Evolutionary conservation across 2,329 filamentous ascomycete genomes (phyloP).

Genomic region (Falciphora oryzae): DNA sequence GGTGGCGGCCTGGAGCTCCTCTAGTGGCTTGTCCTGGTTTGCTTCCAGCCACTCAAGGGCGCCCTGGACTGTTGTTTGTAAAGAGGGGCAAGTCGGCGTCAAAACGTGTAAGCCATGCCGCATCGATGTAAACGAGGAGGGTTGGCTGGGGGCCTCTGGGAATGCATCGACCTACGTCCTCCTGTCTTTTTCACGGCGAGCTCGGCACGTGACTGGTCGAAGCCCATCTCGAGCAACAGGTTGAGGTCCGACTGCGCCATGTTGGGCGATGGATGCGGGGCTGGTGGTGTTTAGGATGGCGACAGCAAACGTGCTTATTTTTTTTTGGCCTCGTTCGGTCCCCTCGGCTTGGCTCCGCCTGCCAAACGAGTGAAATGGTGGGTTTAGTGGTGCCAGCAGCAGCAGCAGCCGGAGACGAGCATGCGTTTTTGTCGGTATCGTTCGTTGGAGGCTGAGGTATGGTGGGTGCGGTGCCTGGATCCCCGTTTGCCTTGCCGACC

Average conservation of each 20-base stretch:
- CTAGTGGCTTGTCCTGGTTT: slow-evolving; percentile 80
- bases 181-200: slow-evolving; percentile 80
- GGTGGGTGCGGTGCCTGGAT: not conserved
- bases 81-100: slow-evolving; percentile 2
- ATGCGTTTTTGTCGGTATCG: not conserved
- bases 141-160: not conserved
- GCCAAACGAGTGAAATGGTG: not conserved
- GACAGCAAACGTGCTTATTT: too few relatives aligned
- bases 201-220: slow-evolving; percentile 75
- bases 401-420: not conserved
- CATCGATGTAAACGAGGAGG: not conserved
- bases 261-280: slow-evolving; percentile 18
- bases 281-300: not conserved
- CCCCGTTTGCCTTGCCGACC: not conserved
- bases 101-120: not conserved
- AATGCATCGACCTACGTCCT: slow-evolving; percentile 51
- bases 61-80: slow-evolving; percentile 61
- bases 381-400: not conserved
- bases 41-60: slow-evolving; percentile 93
- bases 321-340: not conserved
- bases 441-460: not conserved
- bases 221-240: slow-evolving; percentile 65
- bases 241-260: slow-evolving; percentile 57
- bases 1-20: slow-evolving; percentile 61
- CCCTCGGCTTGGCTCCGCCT: not conserved